Evolutionary conservation across 495 filamentous ascomycete genomes (phyloP).

Genomic region (Aspergillus kassunensis): DNA sequence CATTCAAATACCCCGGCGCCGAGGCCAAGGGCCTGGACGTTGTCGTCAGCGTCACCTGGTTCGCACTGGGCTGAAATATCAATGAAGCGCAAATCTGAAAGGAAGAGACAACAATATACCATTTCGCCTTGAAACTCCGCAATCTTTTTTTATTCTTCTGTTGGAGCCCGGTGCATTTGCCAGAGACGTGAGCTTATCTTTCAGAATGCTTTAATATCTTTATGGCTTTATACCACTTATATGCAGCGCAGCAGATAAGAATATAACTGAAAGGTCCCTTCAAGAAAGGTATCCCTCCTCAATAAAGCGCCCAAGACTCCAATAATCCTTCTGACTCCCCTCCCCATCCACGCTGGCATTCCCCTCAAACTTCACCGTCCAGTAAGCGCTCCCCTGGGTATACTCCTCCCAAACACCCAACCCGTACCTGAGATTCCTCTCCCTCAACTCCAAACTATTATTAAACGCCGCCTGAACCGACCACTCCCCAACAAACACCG

Average conservation of each 20-base stretch:
- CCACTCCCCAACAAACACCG: conserved; percentile 32
- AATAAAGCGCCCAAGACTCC: conserved; percentile 23
- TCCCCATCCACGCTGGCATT: conserved; percentile 18
- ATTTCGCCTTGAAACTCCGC: conserved; percentile 14
- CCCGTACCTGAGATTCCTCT: conserved; percentile 21
- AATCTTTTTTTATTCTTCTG: conserved; percentile 10
- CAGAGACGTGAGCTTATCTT: conserved; percentile 1
- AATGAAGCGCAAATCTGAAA: neutral
- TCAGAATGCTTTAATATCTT: conserved; percentile 1
- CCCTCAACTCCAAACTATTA: conserved; percentile 24
- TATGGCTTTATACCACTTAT: conserved; percentile 7
- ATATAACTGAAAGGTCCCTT: neutral
- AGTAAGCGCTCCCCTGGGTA: conserved; percentile 23
- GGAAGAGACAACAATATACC: conserved; percentile 12
- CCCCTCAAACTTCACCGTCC: conserved; percentile 26
- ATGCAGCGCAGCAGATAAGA: neutral
- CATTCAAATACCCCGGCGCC: conserved; percentile 84
- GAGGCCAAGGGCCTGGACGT: conserved; percentile 85
- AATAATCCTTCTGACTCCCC: conserved; percentile 26
- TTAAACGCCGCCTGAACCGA: conserved; percentile 21
- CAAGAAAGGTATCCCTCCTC: conserved; percentile 8
- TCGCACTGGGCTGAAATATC: conserved; percentile 43
- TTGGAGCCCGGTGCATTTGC: conserved; percentile 10
- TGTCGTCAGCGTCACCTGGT: conserved; percentile 90
- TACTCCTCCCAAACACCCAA: conserved; percentile 20